Base-by-base conservation (phyloP, 345 rosid genomes). In the Dovyalis caffra region DNA sequence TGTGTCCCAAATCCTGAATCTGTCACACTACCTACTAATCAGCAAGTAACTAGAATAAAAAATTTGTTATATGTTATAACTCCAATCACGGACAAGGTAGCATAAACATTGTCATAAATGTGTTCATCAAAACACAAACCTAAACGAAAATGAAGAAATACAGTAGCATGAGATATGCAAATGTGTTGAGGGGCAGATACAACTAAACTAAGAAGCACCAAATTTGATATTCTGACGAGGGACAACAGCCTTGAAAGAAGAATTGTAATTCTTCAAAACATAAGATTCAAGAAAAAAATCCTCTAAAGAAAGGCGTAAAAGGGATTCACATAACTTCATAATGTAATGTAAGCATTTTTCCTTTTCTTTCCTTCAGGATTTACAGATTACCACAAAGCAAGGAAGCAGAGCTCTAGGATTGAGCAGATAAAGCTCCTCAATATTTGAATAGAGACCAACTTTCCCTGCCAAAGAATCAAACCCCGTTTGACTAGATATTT, bases 391-490 rank as follows among this genome's bases (percentile, higher is more conserved):
- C 67, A 91, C 91, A 84, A 91, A 91, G 64, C 97, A 91, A 84
- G 97, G 97, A 82, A 95, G 95, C 72, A 95, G 90, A 72, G 99
- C 97, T 84, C 79, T 89, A 2, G 94, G 96, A 83, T 95, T 93
- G 61, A 95, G 96, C 85, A 95, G 86, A 86, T 89, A 93, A 76
- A 95, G 98, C 87, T 95, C 99, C 77, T 95, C 99, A 21, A 95
- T 91, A 70, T 92, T 94, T 31, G 98, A 87, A 72, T 92, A 92
- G 53, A 95, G 86, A 58, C 99, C 99, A 72, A 95, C 94, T 84
- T 91, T 95, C 0, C 99, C 99, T 1, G 99, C 98, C 76, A 95
- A 85, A 11, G 99, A 95, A 86, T 95, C 99, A 73, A 95, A 92
- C 79, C 98, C 99, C 21, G 85, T 88, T 81, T 90, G 90, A 37